Conservation (phyloP, 495 filamentous ascomycete genomes). For the Podospora pseudopauciseta region DNA sequence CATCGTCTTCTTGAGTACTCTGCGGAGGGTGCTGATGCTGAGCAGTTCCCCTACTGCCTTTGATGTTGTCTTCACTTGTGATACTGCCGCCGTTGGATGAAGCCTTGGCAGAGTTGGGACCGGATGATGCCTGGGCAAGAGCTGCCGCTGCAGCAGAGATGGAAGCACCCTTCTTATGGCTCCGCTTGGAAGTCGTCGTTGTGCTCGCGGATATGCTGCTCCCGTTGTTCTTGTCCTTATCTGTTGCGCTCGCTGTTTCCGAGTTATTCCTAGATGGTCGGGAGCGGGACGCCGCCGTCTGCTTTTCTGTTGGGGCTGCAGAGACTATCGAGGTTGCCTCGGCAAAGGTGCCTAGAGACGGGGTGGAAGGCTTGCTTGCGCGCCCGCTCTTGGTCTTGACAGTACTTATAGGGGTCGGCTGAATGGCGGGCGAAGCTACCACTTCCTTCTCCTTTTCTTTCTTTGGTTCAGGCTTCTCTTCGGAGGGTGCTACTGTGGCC, state of each 20-base stretch:
- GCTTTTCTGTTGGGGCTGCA: slow-evolving; percentile 6
- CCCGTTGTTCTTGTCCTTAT: slow-evolving; percentile 6
- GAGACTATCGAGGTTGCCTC: slow-evolving; percentile 37
- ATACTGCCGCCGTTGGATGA: not conserved
- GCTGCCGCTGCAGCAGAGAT: slow-evolving; percentile 34
- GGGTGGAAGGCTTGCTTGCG: slow-evolving; percentile 63
- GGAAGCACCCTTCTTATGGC: slow-evolving; percentile 63
- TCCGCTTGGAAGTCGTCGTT: slow-evolving; percentile 50
- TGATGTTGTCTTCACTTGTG: not conserved
- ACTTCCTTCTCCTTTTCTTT: slow-evolving; percentile 34
- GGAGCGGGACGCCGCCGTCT: slow-evolving; percentile 18
- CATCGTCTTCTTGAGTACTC: slow-evolving; percentile 13
- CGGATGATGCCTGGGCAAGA: not conserved
- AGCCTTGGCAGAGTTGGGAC: not conserved
- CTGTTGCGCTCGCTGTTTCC: slow-evolving; percentile 5
- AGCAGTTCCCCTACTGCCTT: slow-evolving; percentile 33
- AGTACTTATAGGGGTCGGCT: slow-evolving; percentile 29
- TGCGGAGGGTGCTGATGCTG: slow-evolving; percentile 25
- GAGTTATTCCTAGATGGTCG: slow-evolving; percentile 26
- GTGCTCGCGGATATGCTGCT: slow-evolving; percentile 28
- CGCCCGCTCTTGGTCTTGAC: slow-evolving; percentile 54
- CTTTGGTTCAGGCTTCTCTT: slow-evolving; percentile 1
- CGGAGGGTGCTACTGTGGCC: not conserved
- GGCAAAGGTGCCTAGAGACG: slow-evolving; percentile 50
- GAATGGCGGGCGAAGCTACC: slow-evolving; percentile 22